These are phyloP conservation scores for Quercus tomentella DNA, from an alignment of 331 rosid species.

Conservation along the genomic window DNA sequence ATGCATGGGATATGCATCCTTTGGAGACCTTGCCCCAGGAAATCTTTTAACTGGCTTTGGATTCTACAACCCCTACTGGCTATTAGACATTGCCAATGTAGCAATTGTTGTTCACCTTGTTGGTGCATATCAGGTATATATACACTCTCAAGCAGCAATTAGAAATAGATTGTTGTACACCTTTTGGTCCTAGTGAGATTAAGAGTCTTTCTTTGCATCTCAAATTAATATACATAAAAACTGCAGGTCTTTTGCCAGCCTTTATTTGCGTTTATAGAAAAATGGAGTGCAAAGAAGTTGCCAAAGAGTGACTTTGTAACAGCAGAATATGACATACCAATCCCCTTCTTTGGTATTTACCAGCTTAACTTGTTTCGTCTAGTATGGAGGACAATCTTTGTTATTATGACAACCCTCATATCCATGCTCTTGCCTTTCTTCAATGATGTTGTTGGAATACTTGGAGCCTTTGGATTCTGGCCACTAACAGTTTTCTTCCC, in stretches of 20 bases:
- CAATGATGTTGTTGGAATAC: slow-evolving; percentile 76
- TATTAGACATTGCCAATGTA: slow-evolving; percentile 65
- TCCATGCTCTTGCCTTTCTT: slow-evolving; percentile 83
- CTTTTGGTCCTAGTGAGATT: background rate
- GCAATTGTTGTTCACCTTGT: slow-evolving; percentile 71
- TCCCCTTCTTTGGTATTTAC: no score
- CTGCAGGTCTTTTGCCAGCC: slow-evolving; percentile 64
- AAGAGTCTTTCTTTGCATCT: background rate
- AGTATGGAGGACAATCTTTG: slow-evolving; percentile 64
- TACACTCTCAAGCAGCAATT: background rate
- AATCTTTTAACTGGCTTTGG: slow-evolving; percentile 81
- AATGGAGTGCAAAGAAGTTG: slow-evolving; percentile 58
- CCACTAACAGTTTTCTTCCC: slow-evolving; percentile 70
- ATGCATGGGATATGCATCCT: slow-evolving; percentile 74
- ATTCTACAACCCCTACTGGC: slow-evolving; percentile 81
- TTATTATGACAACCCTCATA: slow-evolving; percentile 49
- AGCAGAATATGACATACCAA: slow-evolving; percentile 35
- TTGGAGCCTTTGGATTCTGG: slow-evolving; percentile 88
- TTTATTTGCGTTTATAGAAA: slow-evolving; percentile 67
- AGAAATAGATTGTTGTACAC: background rate
- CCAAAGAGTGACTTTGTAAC: slow-evolving; percentile 43
- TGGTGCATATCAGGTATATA: slow-evolving; percentile 72
- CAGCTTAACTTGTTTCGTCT: slow-evolving; percentile 48
- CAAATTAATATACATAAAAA: background rate
- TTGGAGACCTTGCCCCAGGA: slow-evolving; percentile 64